Conservation (phyloP, 2,329 filamentous ascomycete species). For the Aspergillus aculeatus region DNA sequence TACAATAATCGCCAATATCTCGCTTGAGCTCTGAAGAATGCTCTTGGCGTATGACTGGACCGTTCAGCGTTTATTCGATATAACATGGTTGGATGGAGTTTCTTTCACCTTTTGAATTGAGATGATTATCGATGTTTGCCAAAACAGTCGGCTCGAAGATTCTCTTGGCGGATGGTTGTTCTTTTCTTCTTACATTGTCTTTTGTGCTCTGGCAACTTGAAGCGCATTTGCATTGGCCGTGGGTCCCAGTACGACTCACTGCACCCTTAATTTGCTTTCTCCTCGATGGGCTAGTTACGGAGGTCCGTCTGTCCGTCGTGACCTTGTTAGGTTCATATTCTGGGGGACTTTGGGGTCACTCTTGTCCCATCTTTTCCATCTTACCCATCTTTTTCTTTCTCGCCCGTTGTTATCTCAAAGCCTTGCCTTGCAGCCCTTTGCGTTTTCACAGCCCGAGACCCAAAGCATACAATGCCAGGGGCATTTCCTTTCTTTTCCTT, state of each 20-base stretch:
- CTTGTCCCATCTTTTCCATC: conserved; percentile 5
- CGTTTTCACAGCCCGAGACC: not conserved
- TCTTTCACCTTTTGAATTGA: conserved; percentile 19
- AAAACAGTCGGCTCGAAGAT: conserved; percentile 7
- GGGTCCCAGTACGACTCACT: conserved; percentile 11
- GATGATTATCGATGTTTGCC: conserved; percentile 23
- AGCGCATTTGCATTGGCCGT: conserved; percentile 29
- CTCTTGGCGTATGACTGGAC: conserved; percentile 22
- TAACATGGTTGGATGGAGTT: conserved; percentile 33
- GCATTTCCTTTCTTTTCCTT: conserved; percentile 7
- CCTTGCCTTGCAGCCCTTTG: not conserved
- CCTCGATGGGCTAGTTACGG: conserved; percentile 13
- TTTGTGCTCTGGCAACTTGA: conserved; percentile 13
- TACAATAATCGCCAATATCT: conserved; percentile 9
- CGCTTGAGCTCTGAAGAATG: conserved; percentile 15
- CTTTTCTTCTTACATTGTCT: conserved; percentile 10
- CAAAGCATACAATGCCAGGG: conserved; percentile 11
- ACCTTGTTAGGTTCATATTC: conserved; percentile 13
- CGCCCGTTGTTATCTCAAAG: conserved; percentile 9
- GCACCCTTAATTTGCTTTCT: conserved; percentile 12
- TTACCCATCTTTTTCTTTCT: conserved; percentile 1
- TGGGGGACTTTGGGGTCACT: conserved; percentile 12
- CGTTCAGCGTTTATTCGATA: conserved; percentile 30
- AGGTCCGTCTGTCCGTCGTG: not conserved
- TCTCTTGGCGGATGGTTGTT: conserved; percentile 7